phyloP scores from a whole-genome alignment of 2,329 filamentous ascomycete genomes.

The Furcasterigmium furcatum region DNA sequence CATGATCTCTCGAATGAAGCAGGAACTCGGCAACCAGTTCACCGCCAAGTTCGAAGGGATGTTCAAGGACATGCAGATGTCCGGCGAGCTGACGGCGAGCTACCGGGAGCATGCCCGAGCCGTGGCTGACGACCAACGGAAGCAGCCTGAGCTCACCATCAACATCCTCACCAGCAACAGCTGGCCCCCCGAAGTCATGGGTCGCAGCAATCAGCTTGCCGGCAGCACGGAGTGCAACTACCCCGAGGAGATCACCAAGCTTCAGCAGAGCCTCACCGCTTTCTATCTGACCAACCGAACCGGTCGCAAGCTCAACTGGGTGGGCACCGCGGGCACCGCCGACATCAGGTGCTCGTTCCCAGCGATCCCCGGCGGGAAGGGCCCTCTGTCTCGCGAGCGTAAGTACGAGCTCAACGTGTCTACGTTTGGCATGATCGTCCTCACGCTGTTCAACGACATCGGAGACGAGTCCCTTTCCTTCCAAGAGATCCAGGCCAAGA shows the following conservation, averaged over 20 bases:
- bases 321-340: constrained; percentile 68
- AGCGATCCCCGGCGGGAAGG: constrained; percentile 66
- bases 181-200: constrained; percentile 91
- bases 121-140: constrained; percentile 44
- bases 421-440: constrained; percentile 87
- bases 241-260: constrained; percentile 67
- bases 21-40: constrained; percentile 91
- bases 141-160: constrained; percentile 74
- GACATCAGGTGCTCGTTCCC: constrained; percentile 82
- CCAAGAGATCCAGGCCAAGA: constrained; percentile 80
- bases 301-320: constrained; percentile 85
- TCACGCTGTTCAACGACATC: constrained; percentile 86
- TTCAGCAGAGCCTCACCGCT: constrained; percentile 82
- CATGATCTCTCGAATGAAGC: constrained; percentile 96
- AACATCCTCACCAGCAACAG: constrained; percentile 89
- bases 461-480: constrained; percentile 48
- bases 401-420: constrained; percentile 89
- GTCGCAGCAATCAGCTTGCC: constrained; percentile 49
- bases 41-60: constrained; percentile 92
- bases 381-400: constrained; percentile 57
- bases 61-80: constrained; percentile 94
- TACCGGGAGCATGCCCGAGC: constrained; percentile 67
- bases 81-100: constrained; percentile 73
- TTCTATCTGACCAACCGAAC: constrained; percentile 88
- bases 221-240: constrained; percentile 62